A percentile compares a stretch with the other conserved stretches of the same genome.
phyloP scores from a whole-genome alignment of 352 stramenopile genomes.

The Phytophthora foliorum region DNA sequence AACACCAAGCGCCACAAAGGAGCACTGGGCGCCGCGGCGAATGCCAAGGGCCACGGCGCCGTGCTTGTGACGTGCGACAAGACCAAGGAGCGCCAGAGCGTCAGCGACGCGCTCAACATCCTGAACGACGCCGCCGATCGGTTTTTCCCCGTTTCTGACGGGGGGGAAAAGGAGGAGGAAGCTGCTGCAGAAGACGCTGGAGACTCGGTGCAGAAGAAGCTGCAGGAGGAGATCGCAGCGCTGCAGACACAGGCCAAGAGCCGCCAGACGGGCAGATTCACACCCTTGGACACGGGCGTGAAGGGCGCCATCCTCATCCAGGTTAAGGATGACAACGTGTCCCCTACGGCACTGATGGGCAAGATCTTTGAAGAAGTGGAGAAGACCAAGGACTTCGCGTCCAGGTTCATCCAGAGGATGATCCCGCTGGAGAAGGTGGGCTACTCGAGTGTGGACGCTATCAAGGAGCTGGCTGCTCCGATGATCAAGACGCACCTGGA shows the following conservation, averaged over 20 bases:
- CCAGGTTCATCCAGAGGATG: slow-evolving; percentile 77
- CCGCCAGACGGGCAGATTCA: slow-evolving; percentile 75
- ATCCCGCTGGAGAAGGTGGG: slow-evolving; percentile 81
- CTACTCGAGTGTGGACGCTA: slow-evolving; percentile 70
- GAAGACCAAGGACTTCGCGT: slow-evolving; percentile 73
- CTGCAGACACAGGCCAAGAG: slow-evolving; percentile 67
- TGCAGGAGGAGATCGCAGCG: slow-evolving; percentile 74
- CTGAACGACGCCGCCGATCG: slow-evolving; percentile 80
- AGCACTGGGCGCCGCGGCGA: slow-evolving; percentile 49
- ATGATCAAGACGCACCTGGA: slow-evolving; percentile 65
- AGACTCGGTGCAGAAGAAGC: slow-evolving; percentile 69
- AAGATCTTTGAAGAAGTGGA: slow-evolving; percentile 78
- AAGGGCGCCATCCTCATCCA: slow-evolving; percentile 81
- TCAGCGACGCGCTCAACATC: slow-evolving; percentile 78
- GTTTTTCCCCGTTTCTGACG: slow-evolving; percentile 51
- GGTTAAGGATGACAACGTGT: slow-evolving; percentile 60
- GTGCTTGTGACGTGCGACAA: slow-evolving; percentile 83
- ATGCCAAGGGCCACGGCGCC: slow-evolving; percentile 65
- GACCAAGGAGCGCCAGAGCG: slow-evolving; percentile 79
- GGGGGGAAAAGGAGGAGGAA: slow-evolving; percentile 36
- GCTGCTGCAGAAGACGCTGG: slow-evolving; percentile 17
- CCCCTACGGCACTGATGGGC: slow-evolving; percentile 52
- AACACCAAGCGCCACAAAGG: slow-evolving; percentile 75
- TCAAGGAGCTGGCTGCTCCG: slow-evolving; percentile 59
- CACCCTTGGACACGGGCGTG: slow-evolving; percentile 75